Evolutionary conservation across 192 early-diverging fungal genomes (phyloP), one percentile per base, ranked within the genome.

Genomic region (Podila clonocystis): DNA sequence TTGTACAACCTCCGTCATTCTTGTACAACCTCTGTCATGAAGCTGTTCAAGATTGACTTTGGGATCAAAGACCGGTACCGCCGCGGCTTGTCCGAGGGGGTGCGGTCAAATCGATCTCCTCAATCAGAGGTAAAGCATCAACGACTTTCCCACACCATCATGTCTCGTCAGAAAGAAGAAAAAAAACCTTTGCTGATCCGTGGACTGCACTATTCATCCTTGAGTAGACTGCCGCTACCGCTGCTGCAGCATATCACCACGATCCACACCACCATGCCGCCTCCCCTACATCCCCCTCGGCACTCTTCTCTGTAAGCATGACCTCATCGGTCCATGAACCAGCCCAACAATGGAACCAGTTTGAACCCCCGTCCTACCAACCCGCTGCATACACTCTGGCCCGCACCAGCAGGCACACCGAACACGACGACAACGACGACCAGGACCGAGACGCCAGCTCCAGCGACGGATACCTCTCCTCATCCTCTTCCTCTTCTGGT

Each of bases 11-110:
- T 36, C 34, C 1, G 34, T 36, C 34, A 36, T 36, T 36, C 34
- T 36, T 36, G 34, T 7, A 36, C 0, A 36, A 36, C 9, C 34
- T 36, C 34, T 7, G 9, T 9, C 29, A 79, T 79, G 76, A 79
- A 72, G 65, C 24, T 72, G 31, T 79, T 79, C 70, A 79, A 68
- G 38, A 28, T 79, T 34, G 76, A 72, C 60, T 68, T 79, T 63
- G 66, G 70, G 52, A 67, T 67, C 26, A 79, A 72, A 52, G 76
- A 79, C 55, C 76, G 76, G 49, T 79, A 79, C 50, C 49, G 76
- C 41, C 65, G 76, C n/a, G 76, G 76, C 12, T 69, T 79, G 33
- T 64, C 76, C 24, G 69, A 79, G 4, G 65, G 64, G 29, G 19
- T 36, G 7, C 29, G 65, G 11, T 30, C 60, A 15, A 75, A 66